Conservation (phyloP, 2,329 filamentous ascomycete species). For the Colletotrichum falcatum region DNA sequence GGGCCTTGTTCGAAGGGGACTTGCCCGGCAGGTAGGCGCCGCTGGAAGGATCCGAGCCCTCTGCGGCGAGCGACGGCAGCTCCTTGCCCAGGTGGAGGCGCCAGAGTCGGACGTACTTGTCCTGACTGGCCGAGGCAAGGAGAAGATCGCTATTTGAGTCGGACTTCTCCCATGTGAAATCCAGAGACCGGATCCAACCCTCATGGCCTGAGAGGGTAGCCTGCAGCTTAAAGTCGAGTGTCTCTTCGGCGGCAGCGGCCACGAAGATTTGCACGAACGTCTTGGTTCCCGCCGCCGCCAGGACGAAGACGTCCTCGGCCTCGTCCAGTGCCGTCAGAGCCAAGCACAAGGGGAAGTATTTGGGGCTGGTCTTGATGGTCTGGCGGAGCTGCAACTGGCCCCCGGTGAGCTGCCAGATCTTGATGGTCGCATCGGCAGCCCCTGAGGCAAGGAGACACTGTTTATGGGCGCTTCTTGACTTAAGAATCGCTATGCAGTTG, state of each 20-base stretch:
- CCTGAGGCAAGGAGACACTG: constrained; percentile 78
- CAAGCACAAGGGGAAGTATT: constrained; percentile 84
- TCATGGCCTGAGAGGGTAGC: constrained; percentile 90
- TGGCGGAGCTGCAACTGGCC: constrained; percentile 69
- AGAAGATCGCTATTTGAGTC: constrained; percentile 74
- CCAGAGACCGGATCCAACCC: constrained; percentile 91
- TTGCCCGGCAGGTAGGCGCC: constrained; percentile 73
- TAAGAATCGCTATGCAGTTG: constrained; percentile 71
- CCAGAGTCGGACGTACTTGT: constrained; percentile 97
- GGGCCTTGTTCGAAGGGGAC: constrained; percentile 89
- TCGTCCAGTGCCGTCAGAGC: constrained; percentile 73
- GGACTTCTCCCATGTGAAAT: constrained; percentile 75
- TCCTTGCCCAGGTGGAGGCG: constrained; percentile 79
- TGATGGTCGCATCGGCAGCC: constrained; percentile 80
- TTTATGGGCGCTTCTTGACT: constrained; percentile 45
- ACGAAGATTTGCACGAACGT: constrained; percentile 85
- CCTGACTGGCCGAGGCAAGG: constrained; percentile 93
- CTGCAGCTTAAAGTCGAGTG: constrained; percentile 72
- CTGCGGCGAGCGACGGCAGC: constrained; percentile 67
- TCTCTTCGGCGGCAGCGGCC: constrained; percentile 54
- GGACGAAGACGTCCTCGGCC: constrained; percentile 66
- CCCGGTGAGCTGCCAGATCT: constrained; percentile 74
- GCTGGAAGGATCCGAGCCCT: constrained; percentile 66
- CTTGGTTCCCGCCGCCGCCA: constrained; percentile 89
- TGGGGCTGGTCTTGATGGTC: constrained; percentile 78